Base-by-base conservation (phyloP, 257 asterid genomes). In the Plantago ovata region DNA sequence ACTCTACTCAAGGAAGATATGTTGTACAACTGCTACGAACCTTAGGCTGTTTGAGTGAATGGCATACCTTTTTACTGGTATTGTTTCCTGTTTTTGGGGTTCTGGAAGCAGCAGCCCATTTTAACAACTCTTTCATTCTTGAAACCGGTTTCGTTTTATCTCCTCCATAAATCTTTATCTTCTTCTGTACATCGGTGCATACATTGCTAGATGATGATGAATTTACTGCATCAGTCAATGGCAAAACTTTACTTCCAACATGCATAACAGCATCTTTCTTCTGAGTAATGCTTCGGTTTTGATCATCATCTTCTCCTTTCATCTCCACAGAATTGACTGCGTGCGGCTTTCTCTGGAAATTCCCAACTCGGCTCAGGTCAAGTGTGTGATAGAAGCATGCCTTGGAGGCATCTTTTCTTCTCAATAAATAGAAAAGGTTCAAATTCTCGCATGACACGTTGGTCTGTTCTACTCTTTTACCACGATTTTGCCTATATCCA, bases 21-120 rank as follows among this genome's bases (percentile, higher is more conserved):
- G n/a, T n/a, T n/a, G n/a, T n/a, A n/a, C n/a, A n/a, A n/a, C n/a
- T n/a, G n/a, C n/a, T n/a, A n/a, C n/a, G n/a, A n/a, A n/a, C n/a
- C n/a, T n/a, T n/a, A n/a, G n/a, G n/a, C n/a, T n/a, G n/a, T n/a
- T n/a, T n/a, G n/a, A n/a, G n/a, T n/a, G n/a, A n/a, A n/a, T n/a
- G n/a, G n/a, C n/a, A n/a, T 39, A 83, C 94, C 95, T 85, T 85
- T 71, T 81, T 45, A 23, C 75, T 62, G 1, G 72, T 44, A 45
- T 69, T 76, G 55, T 74, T 89, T 23, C 85, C 83, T 32, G 87
- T 77, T 63, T 71, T 81, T 56, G 76, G 86, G 45, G 75, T 67
- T 56, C 75, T 89, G 38, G 77, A 68, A 24, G 86, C 79, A 16
- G 87, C 86, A 28, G 89, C 92, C 94, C 97, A 84, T 76, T 74